These are phyloP conservation scores for Hura crepitans DNA, from an alignment of 441 rosid genomes.

Conservation along the genomic window DNA sequence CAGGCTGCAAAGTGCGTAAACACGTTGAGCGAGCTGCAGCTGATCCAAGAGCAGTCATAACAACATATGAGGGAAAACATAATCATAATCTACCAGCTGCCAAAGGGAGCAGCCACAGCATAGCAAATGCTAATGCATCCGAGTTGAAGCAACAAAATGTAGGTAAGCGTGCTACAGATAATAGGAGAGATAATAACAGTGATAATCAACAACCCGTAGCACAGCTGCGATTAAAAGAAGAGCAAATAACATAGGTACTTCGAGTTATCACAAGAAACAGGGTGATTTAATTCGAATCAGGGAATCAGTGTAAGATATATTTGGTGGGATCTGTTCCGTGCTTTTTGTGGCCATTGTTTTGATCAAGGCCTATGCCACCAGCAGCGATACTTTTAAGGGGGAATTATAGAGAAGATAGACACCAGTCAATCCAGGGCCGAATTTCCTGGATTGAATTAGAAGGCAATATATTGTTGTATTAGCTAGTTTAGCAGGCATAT, in stretches of 20 bases:
- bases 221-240: conserved; percentile 64
- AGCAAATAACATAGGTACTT: conserved; percentile 42
- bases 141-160: conserved; percentile 37
- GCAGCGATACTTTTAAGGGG: conserved; percentile 12
- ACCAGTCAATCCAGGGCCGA: conserved; percentile 14
- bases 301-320: conserved; percentile 15
- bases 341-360: conserved; percentile 26
- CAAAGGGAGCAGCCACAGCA: conserved; percentile 59
- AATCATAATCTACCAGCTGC: conserved; percentile 75
- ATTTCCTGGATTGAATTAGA: conserved; percentile 18
- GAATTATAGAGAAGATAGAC: not conserved
- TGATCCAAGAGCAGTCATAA: conserved; percentile 68
- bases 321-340: conserved; percentile 19
- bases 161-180: conserved; percentile 29
- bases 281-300: conserved; percentile 6
- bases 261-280: conserved; percentile 12
- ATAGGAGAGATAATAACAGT: conserved; percentile 27
- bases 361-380: conserved; percentile 18
- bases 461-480: conserved; percentile 24
- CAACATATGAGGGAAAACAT: conserved; percentile 85
- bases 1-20: conserved; percentile 83
- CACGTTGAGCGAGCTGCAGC: conserved; percentile 81
- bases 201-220: conserved; percentile 49
- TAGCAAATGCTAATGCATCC: conserved; percentile 38
- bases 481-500: conserved; percentile 27